Evolutionary conservation across 1,139 yeast genomes (phyloP), one percentile per base, ranked within the genome.

Genomic region (Debaryomyces nepalensis): DNA sequence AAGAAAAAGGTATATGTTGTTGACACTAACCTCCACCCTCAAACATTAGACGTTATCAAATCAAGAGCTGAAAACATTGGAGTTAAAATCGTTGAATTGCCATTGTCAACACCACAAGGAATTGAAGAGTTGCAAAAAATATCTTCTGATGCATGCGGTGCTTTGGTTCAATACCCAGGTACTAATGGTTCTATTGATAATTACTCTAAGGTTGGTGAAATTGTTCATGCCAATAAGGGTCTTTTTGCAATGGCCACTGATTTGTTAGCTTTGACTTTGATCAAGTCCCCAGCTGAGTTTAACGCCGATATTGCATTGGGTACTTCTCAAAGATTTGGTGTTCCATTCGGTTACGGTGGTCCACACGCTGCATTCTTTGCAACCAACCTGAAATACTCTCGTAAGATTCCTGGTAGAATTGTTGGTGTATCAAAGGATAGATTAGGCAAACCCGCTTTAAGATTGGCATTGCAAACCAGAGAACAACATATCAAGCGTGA

Each of bases 311-410:
- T 93, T 45, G 97, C 87, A 2, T 74, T 93, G 44, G 99, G 99
- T 43, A 83, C 90, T 14, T 80, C 97, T 4, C 99, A 93, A 73
- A 79, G 99, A 65, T 89, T 93, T 55, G 99, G 99, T 58, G 97
- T 93, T 35, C 98, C 99, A 44, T 81, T 91, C 69, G 99, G 98
- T 10, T 93, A 84, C 59, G 99, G 99, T 59, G 99, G 99, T 24
- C 99, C 99, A 4, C 99, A 93, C 63, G 99, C 99, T 40, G 99
- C 97, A 0, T 93, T 89, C 70, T 91, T 93, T 58, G 89, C 98
- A 11, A 95, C 95, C 38, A 75, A 82, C 19, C 78, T 82, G 48
- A 77, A 81, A 48, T 78, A 87, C 58, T 87, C 89, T 60, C 82
- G 99, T 64, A 91, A 91, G 65, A 89, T 93, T 64, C 99, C 99